Conservation (phyloP, 352 stramenopile genomes). For the Globisporangium parvum region DNA sequence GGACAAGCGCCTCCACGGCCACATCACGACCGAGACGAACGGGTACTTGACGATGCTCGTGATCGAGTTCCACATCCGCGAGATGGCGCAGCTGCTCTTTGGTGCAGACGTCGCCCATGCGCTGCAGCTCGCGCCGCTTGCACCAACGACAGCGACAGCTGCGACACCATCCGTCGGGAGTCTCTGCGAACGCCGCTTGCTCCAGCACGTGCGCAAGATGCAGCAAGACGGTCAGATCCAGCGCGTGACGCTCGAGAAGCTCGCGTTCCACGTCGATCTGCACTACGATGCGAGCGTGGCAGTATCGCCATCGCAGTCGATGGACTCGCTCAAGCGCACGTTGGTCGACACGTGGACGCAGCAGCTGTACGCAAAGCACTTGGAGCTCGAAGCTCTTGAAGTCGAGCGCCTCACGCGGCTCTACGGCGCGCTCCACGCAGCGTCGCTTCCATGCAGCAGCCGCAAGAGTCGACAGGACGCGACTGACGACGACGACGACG, state of each 20-base stretch:
- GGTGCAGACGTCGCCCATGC: conserved; percentile 15
- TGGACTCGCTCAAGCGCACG: not conserved
- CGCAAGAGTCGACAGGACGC: not conserved
- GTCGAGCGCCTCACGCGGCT: conserved; percentile 49
- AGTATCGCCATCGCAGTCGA: not conserved
- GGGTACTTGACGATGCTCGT: conserved; percentile 52
- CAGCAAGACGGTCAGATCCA: conserved; percentile 52
- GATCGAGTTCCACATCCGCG: conserved; percentile 54
- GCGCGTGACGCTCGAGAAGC: conserved; percentile 42
- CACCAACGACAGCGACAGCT: not conserved
- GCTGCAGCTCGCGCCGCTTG: not conserved
- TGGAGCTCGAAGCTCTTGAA: conserved; percentile 48
- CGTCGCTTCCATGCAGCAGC: conserved; percentile 19
- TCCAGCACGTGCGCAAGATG: conserved; percentile 45
- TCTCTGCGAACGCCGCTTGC: conserved; percentile 32
- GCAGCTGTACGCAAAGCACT: conserved; percentile 54
- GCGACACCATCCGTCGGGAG: conserved; percentile 19
- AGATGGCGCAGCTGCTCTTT: conserved; percentile 30
- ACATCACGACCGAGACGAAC: conserved; percentile 35
- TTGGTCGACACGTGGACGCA: conserved; percentile 30
- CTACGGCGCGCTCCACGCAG: conserved; percentile 40
- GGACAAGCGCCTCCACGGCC: conserved; percentile 9
- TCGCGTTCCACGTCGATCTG: conserved; percentile 49
- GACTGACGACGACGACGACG: conserved; percentile 3
- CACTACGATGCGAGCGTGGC: conserved; percentile 15